Evolutionary conservation across 495 filamentous ascomycete genomes (phyloP).

Genomic region (Durotheca rogersii): DNA sequence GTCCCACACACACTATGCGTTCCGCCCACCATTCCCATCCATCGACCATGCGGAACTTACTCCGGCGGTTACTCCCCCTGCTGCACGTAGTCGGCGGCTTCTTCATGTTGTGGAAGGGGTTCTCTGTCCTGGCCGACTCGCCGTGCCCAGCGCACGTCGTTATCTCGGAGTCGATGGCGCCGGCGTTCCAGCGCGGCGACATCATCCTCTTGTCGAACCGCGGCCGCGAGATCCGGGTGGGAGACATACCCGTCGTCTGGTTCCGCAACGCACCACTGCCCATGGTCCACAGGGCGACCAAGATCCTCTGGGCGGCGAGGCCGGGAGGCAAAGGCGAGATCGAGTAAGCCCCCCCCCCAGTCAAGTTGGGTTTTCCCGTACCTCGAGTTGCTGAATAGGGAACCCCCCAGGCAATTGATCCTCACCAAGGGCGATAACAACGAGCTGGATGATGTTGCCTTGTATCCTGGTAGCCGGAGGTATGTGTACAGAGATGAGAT

Average conservation of each 20-base stretch:
- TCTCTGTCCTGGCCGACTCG: constrained; percentile 22
- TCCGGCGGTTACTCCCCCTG: constrained; percentile 7
- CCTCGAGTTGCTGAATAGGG: not conserved
- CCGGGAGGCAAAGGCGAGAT: not conserved
- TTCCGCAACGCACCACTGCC: constrained; percentile 33
- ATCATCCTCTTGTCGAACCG: constrained; percentile 37
- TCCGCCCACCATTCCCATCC: too few species aligned
- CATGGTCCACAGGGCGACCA: constrained; percentile 40
- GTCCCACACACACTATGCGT: too few species aligned
- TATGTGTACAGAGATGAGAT: constrained; percentile 1
- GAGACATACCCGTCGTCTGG: constrained; percentile 42
- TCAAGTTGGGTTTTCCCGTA: too few species aligned
- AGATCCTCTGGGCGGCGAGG: constrained; percentile 12
- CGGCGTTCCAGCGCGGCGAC: constrained; percentile 41
- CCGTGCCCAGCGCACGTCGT: constrained; percentile 27
- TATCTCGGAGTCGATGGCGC: constrained; percentile 40
- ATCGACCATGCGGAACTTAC: too few species aligned
- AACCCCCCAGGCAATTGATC: constrained; percentile 5
- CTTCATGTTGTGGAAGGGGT: constrained; percentile 28
- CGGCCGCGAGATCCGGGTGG: constrained; percentile 14
- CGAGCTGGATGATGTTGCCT: constrained; percentile 1
- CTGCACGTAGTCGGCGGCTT: constrained; percentile 12
- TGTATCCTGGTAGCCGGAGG: not conserved
- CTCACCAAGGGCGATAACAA: constrained; percentile 13
- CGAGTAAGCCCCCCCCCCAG: not conserved